Conservation (phyloP, 108 stramenopile species). For the Phaeodactylum tricornutum region DNA sequence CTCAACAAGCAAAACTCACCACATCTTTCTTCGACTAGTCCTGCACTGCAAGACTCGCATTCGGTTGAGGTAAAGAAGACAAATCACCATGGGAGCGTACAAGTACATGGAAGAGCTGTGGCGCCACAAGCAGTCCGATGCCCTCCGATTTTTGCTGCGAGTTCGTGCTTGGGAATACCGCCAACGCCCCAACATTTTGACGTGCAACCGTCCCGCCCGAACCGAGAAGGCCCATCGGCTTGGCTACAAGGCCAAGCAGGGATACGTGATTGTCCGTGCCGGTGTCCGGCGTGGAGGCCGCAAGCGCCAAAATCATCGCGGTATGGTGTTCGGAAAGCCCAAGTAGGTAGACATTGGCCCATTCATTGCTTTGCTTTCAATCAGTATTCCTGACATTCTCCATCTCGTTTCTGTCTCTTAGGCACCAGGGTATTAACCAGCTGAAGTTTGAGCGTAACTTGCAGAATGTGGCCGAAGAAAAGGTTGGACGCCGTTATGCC, state of each 20-base stretch:
- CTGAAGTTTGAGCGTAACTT: constrained; percentile 98
- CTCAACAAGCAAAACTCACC: no score
- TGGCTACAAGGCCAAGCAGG: constrained; percentile 99
- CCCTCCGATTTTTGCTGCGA: constrained; percentile 98
- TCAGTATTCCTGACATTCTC: neutral
- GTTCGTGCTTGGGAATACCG: constrained; percentile 99
- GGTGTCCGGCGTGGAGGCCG: constrained; percentile 99
- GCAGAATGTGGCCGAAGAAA: constrained; percentile 97
- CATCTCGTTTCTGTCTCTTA: neutral
- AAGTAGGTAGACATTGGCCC: constrained; percentile 36
- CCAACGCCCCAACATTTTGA: constrained; percentile 91
- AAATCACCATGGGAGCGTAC: constrained; percentile 93
- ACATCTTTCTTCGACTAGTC: no score
- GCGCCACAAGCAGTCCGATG: constrained; percentile 99
- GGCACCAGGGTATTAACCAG: constrained; percentile 98
- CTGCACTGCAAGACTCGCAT: no score
- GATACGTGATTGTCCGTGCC: constrained; percentile 95
- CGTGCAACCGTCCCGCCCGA: constrained; percentile 90
- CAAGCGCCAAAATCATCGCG: constrained; percentile 98
- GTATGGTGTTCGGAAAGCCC: constrained; percentile 99
- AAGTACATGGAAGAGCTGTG: constrained; percentile 99
- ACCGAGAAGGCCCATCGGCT: constrained; percentile 99
- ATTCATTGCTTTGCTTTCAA: neutral
- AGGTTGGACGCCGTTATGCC: constrained; percentile 90
- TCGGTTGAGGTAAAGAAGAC: neutral